Base-by-base conservation (phyloP, 1,284 basidiomycete genomes). In the Porodaedalea pini region DNA sequence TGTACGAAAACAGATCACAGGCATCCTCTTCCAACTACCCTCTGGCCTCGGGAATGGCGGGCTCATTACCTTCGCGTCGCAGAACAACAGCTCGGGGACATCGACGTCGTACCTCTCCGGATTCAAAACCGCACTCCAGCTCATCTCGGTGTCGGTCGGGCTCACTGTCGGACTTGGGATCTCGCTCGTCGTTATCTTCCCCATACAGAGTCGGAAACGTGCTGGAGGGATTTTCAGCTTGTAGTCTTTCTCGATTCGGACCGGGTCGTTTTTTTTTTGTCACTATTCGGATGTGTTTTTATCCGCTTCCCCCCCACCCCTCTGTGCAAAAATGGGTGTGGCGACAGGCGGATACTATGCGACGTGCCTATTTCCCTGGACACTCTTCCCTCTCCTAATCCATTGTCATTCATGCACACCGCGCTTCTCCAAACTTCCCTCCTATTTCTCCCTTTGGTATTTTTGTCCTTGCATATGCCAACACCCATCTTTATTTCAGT, bases 11-110 rank as follows among this genome's bases (percentile, higher is more conserved):
- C 63, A 86, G 83, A 84, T 88, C 61, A 88, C 86, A 0, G 90
- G 90, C 48, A 90, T 94, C 56, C 75, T 94, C 15, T 90, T 94
- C 72, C 92, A 95, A 73, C 80, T 95, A 0, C 93, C 92, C 0
- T 90, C 88, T 10, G 93, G 92, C 54, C 78, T 94, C n/a, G 85
- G 86, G 4, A 90, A 85, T 57, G 88, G 89, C 25, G 90, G 92
- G 36, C 78, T 95, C n/a, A 78, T 94, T 63, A 83, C 82, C 62
- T 92, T 90, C 67, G 87, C 82, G 4, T 78, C 78, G 48, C 73
- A 80, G 63, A 70, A 76, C 3, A 80, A 77, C 41, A 62, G 64
- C 39, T 72, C 71, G 2, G 64, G 66, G 10, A 75, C 76, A n/a
- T 69, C 75, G 17, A 73, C 72, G 0, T 78, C 82, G 3, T 88